Evolutionary conservation across 257 asterid genomes (phyloP), one percentile per base, ranked within the genome.

Genomic region (Cruciata laevipes): DNA sequence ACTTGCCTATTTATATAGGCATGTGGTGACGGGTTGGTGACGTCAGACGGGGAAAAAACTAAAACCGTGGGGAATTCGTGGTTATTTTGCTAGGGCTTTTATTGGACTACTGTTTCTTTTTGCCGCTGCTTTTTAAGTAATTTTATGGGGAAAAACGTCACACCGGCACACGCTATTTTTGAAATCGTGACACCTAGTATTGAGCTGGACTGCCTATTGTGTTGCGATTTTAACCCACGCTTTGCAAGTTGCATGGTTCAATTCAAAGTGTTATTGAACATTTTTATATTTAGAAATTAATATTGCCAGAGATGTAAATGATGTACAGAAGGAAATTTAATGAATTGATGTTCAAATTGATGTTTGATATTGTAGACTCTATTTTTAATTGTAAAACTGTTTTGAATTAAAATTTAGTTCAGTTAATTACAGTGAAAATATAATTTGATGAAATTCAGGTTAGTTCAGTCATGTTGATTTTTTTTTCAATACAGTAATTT

Each of bases 11-110:
- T 14, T 47, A 47, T 47, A 16, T 47, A 47, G 4, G 6, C 20
- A 5, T 4, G 55, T 16, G 20, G 8, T 47, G 55, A 47, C 5
- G 55, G 55, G 3, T 5, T 16, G 55, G 55, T 47, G 55, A 18
- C 27, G 56, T 52, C 21, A 47, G 60, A 18, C 27, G 51, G 20
- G 42, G n/a, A n/a, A 5, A 63, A 16, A 25, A 24, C 69, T 70
- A 40, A 76, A 80, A 61, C 77, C 87, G 93, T 78, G 89, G 87
- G 85, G 37, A 79, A 75, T 71, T 82, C 87, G 89, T 80, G 87
- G 93, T 27, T 69, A 4, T 68, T 13, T 73, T 59, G 69, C 11
- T 73, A 60, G 68, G 74, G 77, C 64, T 72, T 58, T 69, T 47
- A 4, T 47, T 14, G 7, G 20, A 47, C 20, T 16, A 47, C 55